These are phyloP conservation scores for Teunomyces kruisii DNA, from an alignment of 805 yeast genomes.

Conservation along the genomic window DNA sequence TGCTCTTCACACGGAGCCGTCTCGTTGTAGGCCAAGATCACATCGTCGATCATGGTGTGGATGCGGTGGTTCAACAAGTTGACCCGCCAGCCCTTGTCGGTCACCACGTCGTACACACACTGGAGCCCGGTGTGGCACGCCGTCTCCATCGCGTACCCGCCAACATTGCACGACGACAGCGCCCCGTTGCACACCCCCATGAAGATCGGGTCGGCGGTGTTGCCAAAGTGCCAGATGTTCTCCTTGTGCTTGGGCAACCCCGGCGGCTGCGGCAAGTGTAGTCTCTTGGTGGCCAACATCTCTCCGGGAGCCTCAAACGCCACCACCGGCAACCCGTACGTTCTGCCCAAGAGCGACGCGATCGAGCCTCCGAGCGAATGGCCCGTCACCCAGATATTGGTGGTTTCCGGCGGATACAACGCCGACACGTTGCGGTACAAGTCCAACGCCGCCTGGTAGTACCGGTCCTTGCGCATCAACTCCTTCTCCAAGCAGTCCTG, in stretches of 20 bases:
- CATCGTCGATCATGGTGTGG: slow-evolving; percentile 83
- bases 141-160: slow-evolving; percentile 97
- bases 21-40: slow-evolving; percentile 67
- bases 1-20: slow-evolving; percentile 74
- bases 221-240: slow-evolving; percentile 92
- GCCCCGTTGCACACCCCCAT: slow-evolving; percentile 98
- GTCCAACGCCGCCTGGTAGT: slow-evolving; percentile 76
- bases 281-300: slow-evolving; percentile 71
- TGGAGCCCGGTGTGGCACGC: slow-evolving; percentile 88
- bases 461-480: slow-evolving; percentile 69
- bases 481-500: slow-evolving; percentile 83
- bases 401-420: slow-evolving; percentile 59
- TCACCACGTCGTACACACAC: slow-evolving; percentile 87
- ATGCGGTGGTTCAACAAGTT: slow-evolving; percentile 86
- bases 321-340: slow-evolving; percentile 87
- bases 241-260: slow-evolving; percentile 77
- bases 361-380: slow-evolving; percentile 94
- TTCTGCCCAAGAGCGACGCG: slow-evolving; percentile 77
- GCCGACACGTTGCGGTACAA: slow-evolving; percentile 69
- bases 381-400: slow-evolving; percentile 88
- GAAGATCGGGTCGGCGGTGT: slow-evolving; percentile 94
- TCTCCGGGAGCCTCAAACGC: slow-evolving; percentile 96
- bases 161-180: slow-evolving; percentile 81
- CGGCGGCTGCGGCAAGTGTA: slow-evolving; percentile 92
- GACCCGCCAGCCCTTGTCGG: slow-evolving; percentile 89